phyloP scores from a whole-genome alignment of 2,329 filamentous ascomycete genomes.

The Blumeria hordei region DNA sequence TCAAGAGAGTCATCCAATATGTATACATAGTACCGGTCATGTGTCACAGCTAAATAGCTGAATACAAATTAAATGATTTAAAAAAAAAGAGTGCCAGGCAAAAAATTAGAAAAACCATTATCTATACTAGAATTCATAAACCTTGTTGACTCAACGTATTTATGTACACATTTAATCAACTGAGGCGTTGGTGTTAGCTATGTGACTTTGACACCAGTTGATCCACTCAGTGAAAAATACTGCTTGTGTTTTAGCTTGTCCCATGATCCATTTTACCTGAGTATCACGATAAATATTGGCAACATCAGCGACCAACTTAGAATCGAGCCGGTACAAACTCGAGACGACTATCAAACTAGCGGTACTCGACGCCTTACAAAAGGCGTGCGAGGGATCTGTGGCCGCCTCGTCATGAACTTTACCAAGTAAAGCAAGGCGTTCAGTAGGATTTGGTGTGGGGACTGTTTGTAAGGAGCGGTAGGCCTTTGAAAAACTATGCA shows the following conservation, averaged over 20 bases:
- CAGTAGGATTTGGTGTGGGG: conserved; percentile 18
- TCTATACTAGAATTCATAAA: too few species aligned
- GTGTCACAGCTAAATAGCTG: too few species aligned
- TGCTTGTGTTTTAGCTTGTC: conserved; percentile 33
- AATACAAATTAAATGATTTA: too few species aligned
- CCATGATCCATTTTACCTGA: conserved; percentile 32
- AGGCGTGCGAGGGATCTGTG: conserved; percentile 38
- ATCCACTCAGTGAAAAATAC: conserved; percentile 49
- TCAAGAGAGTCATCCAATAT: too few species aligned
- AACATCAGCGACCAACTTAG: conserved; percentile 26
- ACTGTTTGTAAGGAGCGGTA: conserved; percentile 20
- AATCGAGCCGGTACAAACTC: conserved; percentile 30
- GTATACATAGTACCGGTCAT: too few species aligned
- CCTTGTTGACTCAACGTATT: too few species aligned
- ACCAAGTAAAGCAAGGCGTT: conserved; percentile 26
- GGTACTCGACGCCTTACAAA: conserved; percentile 50
- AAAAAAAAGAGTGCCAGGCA: too few species aligned
- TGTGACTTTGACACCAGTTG: conserved; percentile 40
- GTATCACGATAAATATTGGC: conserved; percentile 40
- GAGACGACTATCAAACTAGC: conserved; percentile 44
- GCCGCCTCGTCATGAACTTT: conserved; percentile 44
- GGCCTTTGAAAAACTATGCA: conserved; percentile 47
- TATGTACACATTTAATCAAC: too few species aligned
- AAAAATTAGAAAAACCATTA: too few species aligned
- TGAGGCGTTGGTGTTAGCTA: background rate